phyloP scores from a whole-genome alignment of 306 rosid species.

The Vachellia collinsii region DNA sequence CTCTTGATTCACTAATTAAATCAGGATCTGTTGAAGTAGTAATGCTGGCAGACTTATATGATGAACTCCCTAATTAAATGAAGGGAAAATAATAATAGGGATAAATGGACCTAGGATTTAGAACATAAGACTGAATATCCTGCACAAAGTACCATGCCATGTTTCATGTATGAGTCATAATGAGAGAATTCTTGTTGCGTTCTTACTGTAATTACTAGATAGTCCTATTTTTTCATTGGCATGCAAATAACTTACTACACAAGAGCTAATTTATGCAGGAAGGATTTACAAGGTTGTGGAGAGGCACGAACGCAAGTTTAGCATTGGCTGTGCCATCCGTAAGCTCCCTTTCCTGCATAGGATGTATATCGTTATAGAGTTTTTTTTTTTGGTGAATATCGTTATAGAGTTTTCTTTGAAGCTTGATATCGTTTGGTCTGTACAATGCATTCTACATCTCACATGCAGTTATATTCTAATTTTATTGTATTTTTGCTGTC shows the following conservation, averaged over 20 bases:
- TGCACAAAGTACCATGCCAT: constrained; percentile 13
- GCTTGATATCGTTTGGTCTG: constrained; percentile 1
- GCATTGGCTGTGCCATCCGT: constrained; percentile 95
- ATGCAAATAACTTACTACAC: constrained; percentile 30
- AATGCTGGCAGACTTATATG: background rate
- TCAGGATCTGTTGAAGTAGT: background rate
- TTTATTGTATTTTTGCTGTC: constrained; percentile 26
- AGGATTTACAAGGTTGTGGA: constrained; percentile 84
- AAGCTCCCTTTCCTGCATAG: constrained; percentile 42
- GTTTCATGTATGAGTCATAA: background rate
- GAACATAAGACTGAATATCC: background rate
- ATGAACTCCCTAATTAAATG: background rate
- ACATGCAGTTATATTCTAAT: constrained; percentile 37
- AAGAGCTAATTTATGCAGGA: constrained; percentile 78
- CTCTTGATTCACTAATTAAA: background rate
- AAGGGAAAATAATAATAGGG: too few relatives aligned
- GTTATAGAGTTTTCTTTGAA: constrained; percentile 22
- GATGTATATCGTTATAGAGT: constrained; percentile 28
- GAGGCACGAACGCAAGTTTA: constrained; percentile 93
- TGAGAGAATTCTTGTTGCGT: background rate
- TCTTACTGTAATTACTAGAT: background rate
- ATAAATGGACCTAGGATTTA: background rate
- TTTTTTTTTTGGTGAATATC: constrained; percentile 26
- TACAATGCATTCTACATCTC: constrained; percentile 22
- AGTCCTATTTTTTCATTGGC: background rate